Conservation (phyloP, 2,329 filamentous ascomycete genomes). For the Fusarium palustre region DNA sequence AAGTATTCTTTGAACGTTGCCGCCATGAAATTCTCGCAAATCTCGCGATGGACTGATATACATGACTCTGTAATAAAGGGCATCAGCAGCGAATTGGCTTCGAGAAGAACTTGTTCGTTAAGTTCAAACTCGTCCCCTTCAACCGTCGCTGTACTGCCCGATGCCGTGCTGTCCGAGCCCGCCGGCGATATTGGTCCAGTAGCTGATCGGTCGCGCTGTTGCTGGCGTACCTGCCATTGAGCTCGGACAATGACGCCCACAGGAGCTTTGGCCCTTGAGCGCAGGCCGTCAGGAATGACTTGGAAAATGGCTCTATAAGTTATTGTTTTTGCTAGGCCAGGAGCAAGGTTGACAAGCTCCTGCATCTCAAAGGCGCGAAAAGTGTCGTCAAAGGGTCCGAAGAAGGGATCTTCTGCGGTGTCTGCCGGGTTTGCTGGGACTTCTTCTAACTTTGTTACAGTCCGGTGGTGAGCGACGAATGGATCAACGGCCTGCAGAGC, state of each 20-base stretch:
- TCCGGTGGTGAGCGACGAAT: slow-evolving; percentile 57
- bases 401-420: slow-evolving; percentile 57
- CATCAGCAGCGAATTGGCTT: slow-evolving; percentile 53
- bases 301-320: slow-evolving; percentile 59
- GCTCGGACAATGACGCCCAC: slow-evolving; percentile 59
- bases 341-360: slow-evolving; percentile 53
- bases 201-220: slow-evolving; percentile 26
- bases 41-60: slow-evolving; percentile 47
- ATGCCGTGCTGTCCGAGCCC: slow-evolving; percentile 45
- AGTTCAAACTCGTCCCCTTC: slow-evolving; percentile 51
- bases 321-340: slow-evolving; percentile 56
- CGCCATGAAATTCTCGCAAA: slow-evolving; percentile 50
- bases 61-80: slow-evolving; percentile 51
- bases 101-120: slow-evolving; percentile 50
- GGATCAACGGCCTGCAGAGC: slow-evolving; percentile 56
- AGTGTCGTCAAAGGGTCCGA: slow-evolving; percentile 53
- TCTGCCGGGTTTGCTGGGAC: slow-evolving; percentile 50
- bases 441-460: slow-evolving; percentile 53
- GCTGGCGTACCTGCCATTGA: slow-evolving; percentile 50
- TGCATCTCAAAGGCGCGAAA: slow-evolving; percentile 52
- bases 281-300: slow-evolving; percentile 54
- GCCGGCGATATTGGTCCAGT: slow-evolving; percentile 40
- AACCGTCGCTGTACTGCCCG: slow-evolving; percentile 43
- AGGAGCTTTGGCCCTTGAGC: slow-evolving; percentile 58
- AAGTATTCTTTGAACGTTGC: slow-evolving; percentile 47